Conservation (phyloP, 176 grass and related monocot species). For the Saccharum officinarum region DNA sequence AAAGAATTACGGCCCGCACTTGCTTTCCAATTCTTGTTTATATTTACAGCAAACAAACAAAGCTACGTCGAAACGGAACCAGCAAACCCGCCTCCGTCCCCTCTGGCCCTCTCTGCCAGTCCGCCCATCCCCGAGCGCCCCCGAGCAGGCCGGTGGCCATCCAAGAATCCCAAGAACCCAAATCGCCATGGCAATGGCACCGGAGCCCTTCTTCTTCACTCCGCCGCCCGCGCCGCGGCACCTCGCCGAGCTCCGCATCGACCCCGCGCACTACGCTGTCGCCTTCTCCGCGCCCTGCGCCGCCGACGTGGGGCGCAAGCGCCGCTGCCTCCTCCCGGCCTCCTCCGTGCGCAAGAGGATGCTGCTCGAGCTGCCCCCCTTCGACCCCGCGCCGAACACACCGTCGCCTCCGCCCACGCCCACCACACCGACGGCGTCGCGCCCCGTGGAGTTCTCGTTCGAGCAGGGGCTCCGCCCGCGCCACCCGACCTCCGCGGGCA, state of each 20-base stretch:
- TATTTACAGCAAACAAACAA: no score
- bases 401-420: neutral
- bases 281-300: slow-evolving; percentile 37
- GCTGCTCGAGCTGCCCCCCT: slow-evolving; percentile 33
- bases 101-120: no score
- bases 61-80: neutral
- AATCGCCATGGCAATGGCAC: slow-evolving; percentile 11
- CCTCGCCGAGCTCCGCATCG: slow-evolving; percentile 43
- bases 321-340: slow-evolving; percentile 31
- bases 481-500: neutral
- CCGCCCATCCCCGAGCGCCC: neutral
- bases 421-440: neutral
- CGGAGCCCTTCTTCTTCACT: neutral
- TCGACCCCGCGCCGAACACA: neutral
- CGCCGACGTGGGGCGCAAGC: slow-evolving; percentile 20
- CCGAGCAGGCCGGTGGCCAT: neutral
- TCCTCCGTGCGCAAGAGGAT: slow-evolving; percentile 37
- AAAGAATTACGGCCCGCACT: no score
- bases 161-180: neutral
- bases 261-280: slow-evolving; percentile 1
- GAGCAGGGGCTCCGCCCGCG: neutral
- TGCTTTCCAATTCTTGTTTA: no score
- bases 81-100: neutral
- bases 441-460: slow-evolving; percentile 23
- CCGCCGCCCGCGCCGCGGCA: slow-evolving; percentile 18